A percentile compares a stretch with the other conserved stretches of the same genome.
Evolutionary conservation across 352 stramenopile genomes (phyloP).

Genomic region (Saprolegnia parasitica): DNA sequence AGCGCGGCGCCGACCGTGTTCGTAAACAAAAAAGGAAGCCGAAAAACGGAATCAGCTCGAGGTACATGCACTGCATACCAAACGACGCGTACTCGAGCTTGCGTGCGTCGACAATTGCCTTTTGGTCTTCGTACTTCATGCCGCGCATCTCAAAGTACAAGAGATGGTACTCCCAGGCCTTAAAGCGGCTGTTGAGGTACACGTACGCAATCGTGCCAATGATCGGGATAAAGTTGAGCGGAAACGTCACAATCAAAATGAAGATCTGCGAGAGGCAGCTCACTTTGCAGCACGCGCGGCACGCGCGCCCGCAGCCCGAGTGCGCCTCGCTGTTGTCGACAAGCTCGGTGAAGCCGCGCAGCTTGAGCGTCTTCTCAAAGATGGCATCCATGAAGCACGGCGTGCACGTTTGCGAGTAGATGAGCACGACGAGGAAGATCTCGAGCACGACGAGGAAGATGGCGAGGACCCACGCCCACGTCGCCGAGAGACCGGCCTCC

Average conservation of each 20-base stretch:
- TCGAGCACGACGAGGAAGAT: constrained; percentile 58
- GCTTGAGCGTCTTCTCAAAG: constrained; percentile 53
- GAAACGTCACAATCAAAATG: constrained; percentile 55
- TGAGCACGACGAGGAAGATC: constrained; percentile 67
- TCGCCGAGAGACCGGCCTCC: constrained; percentile 35
- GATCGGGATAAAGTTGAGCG: constrained; percentile 63
- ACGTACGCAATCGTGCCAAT: constrained; percentile 56
- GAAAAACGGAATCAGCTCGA: constrained; percentile 69
- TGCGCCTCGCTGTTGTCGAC: constrained; percentile 37
- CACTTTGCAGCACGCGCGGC: constrained; percentile 52
- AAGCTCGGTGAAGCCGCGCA: constrained; percentile 44
- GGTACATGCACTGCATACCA: constrained; percentile 60
- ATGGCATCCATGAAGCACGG: constrained; percentile 58
- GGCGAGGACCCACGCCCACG: constrained; percentile 53
- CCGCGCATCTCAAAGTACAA: constrained; percentile 76
- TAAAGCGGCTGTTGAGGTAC: constrained; percentile 62
- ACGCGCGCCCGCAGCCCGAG: constrained; percentile 38
- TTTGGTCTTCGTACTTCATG: constrained; percentile 51
- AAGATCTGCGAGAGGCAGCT: constrained; percentile 45
- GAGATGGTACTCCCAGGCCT: constrained; percentile 68
- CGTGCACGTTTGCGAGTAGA: constrained; percentile 56
- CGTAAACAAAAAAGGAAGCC: constrained; percentile 66
- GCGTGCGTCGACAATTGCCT: constrained; percentile 42
- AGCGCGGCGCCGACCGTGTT: constrained; percentile 65
- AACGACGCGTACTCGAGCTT: constrained; percentile 60